Evolutionary conservation across 495 filamentous ascomycete species (phyloP).

Genomic region (Ramalina intermedia): DNA sequence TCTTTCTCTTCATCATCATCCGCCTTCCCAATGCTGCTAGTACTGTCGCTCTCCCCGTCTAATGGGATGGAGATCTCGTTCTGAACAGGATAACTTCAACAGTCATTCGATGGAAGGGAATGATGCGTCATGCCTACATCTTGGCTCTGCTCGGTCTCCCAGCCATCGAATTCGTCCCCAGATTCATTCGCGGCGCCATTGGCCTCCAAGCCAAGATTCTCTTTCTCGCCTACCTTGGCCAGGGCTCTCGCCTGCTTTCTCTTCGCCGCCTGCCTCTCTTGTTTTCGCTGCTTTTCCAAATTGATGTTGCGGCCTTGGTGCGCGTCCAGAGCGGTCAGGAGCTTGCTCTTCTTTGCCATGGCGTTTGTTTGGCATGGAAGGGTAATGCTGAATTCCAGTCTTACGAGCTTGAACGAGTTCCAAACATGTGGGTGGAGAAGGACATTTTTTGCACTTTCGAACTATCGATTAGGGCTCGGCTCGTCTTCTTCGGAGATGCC

Average conservation of each 20-base stretch:
- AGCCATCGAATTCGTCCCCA: conserved; percentile 14
- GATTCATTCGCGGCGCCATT: background rate
- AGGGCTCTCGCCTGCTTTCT: conserved; percentile 29
- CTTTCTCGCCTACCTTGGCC: conserved; percentile 18
- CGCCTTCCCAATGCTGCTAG: conserved; percentile 8
- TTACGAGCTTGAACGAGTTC: no score
- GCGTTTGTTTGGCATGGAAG: background rate
- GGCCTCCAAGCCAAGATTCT: conserved; percentile 6
- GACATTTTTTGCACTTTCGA: background rate
- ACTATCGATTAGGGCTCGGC: no score
- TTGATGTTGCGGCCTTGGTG: conserved; percentile 55
- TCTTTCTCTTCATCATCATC: background rate
- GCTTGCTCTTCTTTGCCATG: conserved; percentile 52
- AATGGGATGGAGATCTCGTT: conserved; percentile 2
- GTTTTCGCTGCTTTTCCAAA: conserved; percentile 50
- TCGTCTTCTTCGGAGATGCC: no score
- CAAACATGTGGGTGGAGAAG: background rate
- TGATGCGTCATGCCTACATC: conserved; percentile 5
- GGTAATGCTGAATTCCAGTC: background rate
- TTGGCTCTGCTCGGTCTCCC: conserved; percentile 21
- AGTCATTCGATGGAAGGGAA: background rate
- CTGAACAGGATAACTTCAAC: background rate
- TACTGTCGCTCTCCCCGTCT: conserved; percentile 8
- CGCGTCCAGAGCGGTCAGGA: conserved; percentile 49
- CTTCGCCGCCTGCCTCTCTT: conserved; percentile 37